These are phyloP conservation scores for Cucurbita moschata DNA, from an alignment of 306 rosid species.

Conservation along the genomic window DNA sequence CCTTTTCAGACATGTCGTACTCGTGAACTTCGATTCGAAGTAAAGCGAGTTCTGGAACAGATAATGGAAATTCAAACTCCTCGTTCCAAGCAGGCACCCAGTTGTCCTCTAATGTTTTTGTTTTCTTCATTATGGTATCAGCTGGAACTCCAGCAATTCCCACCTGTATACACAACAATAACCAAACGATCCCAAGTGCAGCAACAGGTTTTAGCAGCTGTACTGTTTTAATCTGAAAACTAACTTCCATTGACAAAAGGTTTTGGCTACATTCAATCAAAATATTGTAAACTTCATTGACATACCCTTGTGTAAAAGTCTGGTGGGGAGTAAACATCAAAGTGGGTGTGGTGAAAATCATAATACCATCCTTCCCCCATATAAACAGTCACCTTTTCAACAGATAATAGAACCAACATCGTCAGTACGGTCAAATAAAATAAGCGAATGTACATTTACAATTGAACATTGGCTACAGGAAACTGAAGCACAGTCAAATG, in stretches of 20 bases:
- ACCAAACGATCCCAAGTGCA: too few species aligned
- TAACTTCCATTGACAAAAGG: slow-evolving; percentile 4
- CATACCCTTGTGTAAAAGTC: slow-evolving; percentile 93
- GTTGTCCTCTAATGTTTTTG: slow-evolving; percentile 66
- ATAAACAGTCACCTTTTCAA: slow-evolving; percentile 57
- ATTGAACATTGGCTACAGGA: background rate
- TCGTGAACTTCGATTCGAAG: slow-evolving; percentile 92
- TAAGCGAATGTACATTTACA: too few species aligned
- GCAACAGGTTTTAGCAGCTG: background rate
- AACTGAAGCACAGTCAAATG: slow-evolving; percentile 8
- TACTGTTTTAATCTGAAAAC: background rate
- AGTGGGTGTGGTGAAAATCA: slow-evolving; percentile 72
- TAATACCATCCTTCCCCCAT: slow-evolving; percentile 98
- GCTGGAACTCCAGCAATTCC: slow-evolving; percentile 90
- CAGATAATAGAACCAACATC: slow-evolving; percentile 8
- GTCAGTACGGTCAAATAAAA: slow-evolving; percentile 1
- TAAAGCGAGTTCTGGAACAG: slow-evolving; percentile 72
- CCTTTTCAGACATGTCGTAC: slow-evolving; percentile 94
- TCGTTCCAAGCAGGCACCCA: slow-evolving; percentile 90
- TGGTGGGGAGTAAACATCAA: slow-evolving; percentile 87
- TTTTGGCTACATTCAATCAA: too few species aligned
- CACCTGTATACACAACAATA: slow-evolving; percentile 29
- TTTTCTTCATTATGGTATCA: slow-evolving; percentile 59
- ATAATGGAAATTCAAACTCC: slow-evolving; percentile 52
- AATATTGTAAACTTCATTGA: background rate